Conservation (phyloP, 306 rosid species). For the Rosa lucieae region DNA sequence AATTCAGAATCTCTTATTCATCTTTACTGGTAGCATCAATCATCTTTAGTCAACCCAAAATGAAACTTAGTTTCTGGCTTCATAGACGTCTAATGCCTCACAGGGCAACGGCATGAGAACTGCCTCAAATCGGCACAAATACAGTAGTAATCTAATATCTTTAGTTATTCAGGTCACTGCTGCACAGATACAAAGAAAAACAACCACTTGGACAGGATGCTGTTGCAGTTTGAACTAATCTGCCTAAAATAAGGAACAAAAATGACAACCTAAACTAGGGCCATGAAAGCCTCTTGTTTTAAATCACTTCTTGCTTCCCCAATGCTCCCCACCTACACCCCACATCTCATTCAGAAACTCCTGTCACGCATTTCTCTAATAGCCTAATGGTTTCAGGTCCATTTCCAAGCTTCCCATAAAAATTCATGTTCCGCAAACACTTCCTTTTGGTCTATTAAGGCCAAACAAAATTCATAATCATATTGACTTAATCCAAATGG, state of each 20-base stretch:
- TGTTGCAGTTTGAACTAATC: not conserved
- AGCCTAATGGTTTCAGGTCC: not conserved
- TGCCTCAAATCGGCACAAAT: not conserved
- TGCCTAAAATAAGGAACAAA: not conserved
- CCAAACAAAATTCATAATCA: too few species aligned
- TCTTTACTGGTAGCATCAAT: not conserved
- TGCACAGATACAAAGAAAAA: not conserved
- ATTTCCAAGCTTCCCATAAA: not conserved
- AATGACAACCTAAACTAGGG: not conserved
- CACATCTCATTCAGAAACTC: not conserved
- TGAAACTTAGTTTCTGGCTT: not conserved
- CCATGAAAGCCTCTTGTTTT: not conserved
- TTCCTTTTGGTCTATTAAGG: not conserved
- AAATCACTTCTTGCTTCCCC: not conserved
- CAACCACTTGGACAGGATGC: not conserved
- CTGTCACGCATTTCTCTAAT: not conserved
- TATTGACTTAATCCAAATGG: not conserved
- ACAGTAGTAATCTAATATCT: not conserved
- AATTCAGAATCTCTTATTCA: not conserved
- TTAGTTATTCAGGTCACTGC: not conserved
- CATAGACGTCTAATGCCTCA: not conserved
- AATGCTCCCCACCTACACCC: not conserved
- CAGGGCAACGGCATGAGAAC: not conserved
- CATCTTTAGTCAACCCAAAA: not conserved
- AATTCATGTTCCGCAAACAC: not conserved